A percentile compares a stretch with the other conserved stretches of the same genome.
These are phyloP conservation scores for Kwoniella botswanensis DNA, from an alignment of 768 basidiomycete species.

Conservation along the genomic window DNA sequence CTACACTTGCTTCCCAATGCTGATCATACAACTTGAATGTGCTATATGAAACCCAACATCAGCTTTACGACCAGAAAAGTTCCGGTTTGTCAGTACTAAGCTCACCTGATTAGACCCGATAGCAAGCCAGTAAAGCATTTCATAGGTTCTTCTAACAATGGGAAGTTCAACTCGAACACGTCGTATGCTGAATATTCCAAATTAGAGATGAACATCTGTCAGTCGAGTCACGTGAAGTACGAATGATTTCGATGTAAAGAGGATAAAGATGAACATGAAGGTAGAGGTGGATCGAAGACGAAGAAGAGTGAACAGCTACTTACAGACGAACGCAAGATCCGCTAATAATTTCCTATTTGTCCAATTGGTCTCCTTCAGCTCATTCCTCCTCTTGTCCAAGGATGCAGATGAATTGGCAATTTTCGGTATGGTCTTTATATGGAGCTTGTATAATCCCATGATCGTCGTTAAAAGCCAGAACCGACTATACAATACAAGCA, in stretches of 20 bases:
- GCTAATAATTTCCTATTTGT: conserved; percentile 46
- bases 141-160: conserved; percentile 46
- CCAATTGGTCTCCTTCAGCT: conserved; percentile 39
- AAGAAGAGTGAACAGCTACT: conserved; percentile 15
- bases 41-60: conserved; percentile 17
- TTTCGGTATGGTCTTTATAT: conserved; percentile 41
- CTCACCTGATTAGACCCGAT: conserved; percentile 46
- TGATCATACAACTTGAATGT: conserved; percentile 45
- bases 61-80: neutral
- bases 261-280: neutral
- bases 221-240: no score
- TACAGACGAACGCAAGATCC: conserved; percentile 51
- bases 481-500: conserved; percentile 30
- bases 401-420: conserved; percentile 18
- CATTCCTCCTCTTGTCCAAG: conserved; percentile 6
- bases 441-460: conserved; percentile 46
- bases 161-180: conserved; percentile 41
- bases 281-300: neutral
- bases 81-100: no score
- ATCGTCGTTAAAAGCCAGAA: conserved; percentile 52
- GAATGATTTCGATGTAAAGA: neutral
- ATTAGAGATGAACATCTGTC: neutral
- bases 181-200: conserved; percentile 44
- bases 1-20: conserved; percentile 41
- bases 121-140: conserved; percentile 46